Base-by-base conservation (phyloP, 164 flowering plant genomes). In the Paratinospora sagittata region DNA sequence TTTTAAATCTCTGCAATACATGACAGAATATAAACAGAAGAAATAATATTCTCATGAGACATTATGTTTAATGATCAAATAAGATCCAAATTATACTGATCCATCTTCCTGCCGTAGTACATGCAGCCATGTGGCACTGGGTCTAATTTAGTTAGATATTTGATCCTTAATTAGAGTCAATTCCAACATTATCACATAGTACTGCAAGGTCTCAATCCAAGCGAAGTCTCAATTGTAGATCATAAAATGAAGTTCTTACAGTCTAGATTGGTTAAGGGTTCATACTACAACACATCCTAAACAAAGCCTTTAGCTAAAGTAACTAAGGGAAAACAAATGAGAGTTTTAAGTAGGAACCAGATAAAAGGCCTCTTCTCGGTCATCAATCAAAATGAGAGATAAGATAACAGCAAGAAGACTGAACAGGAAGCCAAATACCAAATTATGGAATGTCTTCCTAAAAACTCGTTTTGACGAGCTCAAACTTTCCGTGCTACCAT, bases 271-370 rank as follows among this genome's bases (percentile, higher is more conserved):
- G 58, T 65, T 43, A 58, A 45, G 24, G 52, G 63, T 41, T 62
- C 67, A 41, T 60, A 21, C 8, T 21, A 57, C 26, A 52, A 7
- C 34, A 27, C 27, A 45, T 34, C n/a, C 58, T 52, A n/a, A 16
- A 16, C 58, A 16, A 52, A 52, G n/a, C 58, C n/a, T 52, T 17
- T n/a, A n/a, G n/a, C n/a, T n/a, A n/a, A n/a, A n/a, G n/a, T n/a
- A n/a, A n/a, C n/a, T n/a, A n/a, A n/a, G n/a, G n/a, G n/a, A 16
- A 13, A 62, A 9, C 6, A 27, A 64, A 12, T n/a, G n/a, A n/a
- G n/a, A n/a, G n/a, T n/a, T 37, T 76, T 82, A 90, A 66, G 97
- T 91, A 41, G 98, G 98, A 67, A 87, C 91, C 72, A 87, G 81
- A 73, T 71, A 24, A 27, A 36, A 55, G 33, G 72, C 73, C 74